Conservation (phyloP, 202 grass and related monocot species). For the Hordeum pubiflorum region DNA sequence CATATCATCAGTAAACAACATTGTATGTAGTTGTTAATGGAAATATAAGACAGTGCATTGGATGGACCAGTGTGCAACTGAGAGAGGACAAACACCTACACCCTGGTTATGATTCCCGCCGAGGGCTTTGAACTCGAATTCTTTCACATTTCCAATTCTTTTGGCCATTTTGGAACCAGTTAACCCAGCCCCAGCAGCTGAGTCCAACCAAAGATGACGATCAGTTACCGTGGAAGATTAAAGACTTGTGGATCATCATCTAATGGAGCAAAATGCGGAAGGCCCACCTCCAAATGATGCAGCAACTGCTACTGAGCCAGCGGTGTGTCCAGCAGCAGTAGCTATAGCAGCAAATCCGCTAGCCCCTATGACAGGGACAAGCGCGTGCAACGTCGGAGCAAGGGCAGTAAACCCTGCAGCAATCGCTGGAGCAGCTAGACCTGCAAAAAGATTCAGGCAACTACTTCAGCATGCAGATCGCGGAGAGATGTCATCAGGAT, state of each 20-base stretch:
- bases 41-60: slow-evolving; percentile 3
- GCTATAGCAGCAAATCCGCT: slow-evolving; percentile 95
- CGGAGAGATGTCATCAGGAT: neutral
- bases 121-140: slow-evolving; percentile 90
- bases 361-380: slow-evolving; percentile 81
- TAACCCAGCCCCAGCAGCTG: slow-evolving; percentile 98
- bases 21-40: neutral
- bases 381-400: slow-evolving; percentile 67
- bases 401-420: slow-evolving; percentile 86
- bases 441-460: slow-evolving; percentile 33
- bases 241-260: slow-evolving; percentile 9
- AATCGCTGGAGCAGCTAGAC: slow-evolving; percentile 95
- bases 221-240: neutral
- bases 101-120: slow-evolving; percentile 89
- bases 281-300: slow-evolving; percentile 90
- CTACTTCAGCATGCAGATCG: neutral
- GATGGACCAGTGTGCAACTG: slow-evolving; percentile 1
- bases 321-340: slow-evolving; percentile 75
- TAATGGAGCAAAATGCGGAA: neutral
- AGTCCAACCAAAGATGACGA: slow-evolving; percentile 20
- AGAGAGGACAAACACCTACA: slow-evolving; percentile 61
- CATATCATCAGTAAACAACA: slow-evolving; percentile 8
- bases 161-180: slow-evolving; percentile 92
- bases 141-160: slow-evolving; percentile 73
- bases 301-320: slow-evolving; percentile 92